These are phyloP conservation scores for Collariella sp. DNA, from an alignment of 495 filamentous ascomycete species.

Conservation along the genomic window DNA sequence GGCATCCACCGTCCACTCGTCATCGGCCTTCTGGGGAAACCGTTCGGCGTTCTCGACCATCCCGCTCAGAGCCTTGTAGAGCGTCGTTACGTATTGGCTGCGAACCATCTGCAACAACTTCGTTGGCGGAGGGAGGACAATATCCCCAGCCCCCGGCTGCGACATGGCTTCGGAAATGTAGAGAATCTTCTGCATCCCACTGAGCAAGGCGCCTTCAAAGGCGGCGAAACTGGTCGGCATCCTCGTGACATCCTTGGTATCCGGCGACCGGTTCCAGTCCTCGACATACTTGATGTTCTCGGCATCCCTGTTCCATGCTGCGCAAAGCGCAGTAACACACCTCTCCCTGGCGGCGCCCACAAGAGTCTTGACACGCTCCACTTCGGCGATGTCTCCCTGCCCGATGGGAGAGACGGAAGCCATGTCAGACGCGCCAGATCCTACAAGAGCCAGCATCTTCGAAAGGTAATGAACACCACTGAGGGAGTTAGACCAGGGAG, in stretches of 20 bases:
- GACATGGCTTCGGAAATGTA: slow-evolving; percentile 78
- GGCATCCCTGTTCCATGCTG: slow-evolving; percentile 81
- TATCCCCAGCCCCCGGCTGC: slow-evolving; percentile 57
- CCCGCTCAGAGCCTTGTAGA: slow-evolving; percentile 86
- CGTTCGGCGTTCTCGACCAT: slow-evolving; percentile 93
- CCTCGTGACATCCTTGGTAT: slow-evolving; percentile 74
- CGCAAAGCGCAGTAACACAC: slow-evolving; percentile 67
- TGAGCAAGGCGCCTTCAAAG: slow-evolving; percentile 69
- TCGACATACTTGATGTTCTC: slow-evolving; percentile 83
- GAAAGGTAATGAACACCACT: slow-evolving; percentile 79
- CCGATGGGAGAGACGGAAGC: slow-evolving; percentile 58
- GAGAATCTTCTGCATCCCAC: slow-evolving; percentile 84
- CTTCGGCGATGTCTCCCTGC: slow-evolving; percentile 45
- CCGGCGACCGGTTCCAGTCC: slow-evolving; percentile 75
- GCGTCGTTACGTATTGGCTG: slow-evolving; percentile 75
- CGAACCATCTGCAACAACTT: slow-evolving; percentile 83
- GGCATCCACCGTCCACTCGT: slow-evolving; percentile 49
- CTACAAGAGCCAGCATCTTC: slow-evolving; percentile 69
- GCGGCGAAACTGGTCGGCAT: slow-evolving; percentile 77
- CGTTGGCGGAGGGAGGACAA: slow-evolving; percentile 70
- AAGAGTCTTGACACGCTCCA: slow-evolving; percentile 60
- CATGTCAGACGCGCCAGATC: slow-evolving; percentile 80
- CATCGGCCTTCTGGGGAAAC: slow-evolving; percentile 48
- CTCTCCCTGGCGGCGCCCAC: slow-evolving; percentile 76
- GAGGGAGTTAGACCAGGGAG: slow-evolving; percentile 81